Conservation (phyloP, 108 stramenopile species). For the Cyclotella cryptica region DNA sequence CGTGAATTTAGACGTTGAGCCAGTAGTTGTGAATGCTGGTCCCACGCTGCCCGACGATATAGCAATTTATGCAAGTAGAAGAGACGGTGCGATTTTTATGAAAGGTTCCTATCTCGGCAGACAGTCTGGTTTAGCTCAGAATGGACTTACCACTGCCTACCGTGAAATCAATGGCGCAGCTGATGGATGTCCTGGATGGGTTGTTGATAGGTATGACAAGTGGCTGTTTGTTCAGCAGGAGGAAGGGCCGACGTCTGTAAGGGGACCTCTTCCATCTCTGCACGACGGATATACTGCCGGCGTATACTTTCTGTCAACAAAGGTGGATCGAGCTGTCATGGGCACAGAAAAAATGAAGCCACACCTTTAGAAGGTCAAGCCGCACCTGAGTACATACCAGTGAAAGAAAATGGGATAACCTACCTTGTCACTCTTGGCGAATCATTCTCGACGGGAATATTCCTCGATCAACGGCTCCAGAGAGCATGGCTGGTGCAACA, state of each 20-base stretch:
- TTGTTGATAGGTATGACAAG: conserved; percentile 79
- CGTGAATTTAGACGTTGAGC: conserved; percentile 51
- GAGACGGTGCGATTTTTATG: conserved; percentile 58
- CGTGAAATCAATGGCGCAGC: conserved; percentile 87
- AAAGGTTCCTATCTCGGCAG: conserved; percentile 79
- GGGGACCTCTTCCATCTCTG: conserved; percentile 82
- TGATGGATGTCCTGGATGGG: conserved; percentile 88
- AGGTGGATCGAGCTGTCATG: conserved; percentile 71
- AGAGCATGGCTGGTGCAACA: conserved; percentile 75
- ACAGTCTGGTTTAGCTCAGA: conserved; percentile 48
- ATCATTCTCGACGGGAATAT: conserved; percentile 86
- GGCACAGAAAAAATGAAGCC: conserved; percentile 62
- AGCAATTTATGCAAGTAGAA: conserved; percentile 63
- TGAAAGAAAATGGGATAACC: conserved; percentile 76
- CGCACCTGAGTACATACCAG: conserved; percentile 66
- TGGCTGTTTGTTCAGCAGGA: conserved; percentile 81
- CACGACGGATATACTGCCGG: conserved; percentile 85
- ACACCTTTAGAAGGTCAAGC: conserved; percentile 71
- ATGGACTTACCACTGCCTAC: conserved; percentile 71
- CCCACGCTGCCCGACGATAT: conserved; percentile 71
- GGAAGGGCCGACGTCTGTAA: conserved; percentile 34
- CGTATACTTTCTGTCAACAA: conserved; percentile 73
- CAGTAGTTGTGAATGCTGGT: conserved; percentile 40
- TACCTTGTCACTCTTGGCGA: conserved; percentile 75
- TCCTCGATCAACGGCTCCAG: conserved; percentile 81